Conservation (phyloP, 1,139 yeast genomes). For the Barnettozyma hawaiiensis region DNA sequence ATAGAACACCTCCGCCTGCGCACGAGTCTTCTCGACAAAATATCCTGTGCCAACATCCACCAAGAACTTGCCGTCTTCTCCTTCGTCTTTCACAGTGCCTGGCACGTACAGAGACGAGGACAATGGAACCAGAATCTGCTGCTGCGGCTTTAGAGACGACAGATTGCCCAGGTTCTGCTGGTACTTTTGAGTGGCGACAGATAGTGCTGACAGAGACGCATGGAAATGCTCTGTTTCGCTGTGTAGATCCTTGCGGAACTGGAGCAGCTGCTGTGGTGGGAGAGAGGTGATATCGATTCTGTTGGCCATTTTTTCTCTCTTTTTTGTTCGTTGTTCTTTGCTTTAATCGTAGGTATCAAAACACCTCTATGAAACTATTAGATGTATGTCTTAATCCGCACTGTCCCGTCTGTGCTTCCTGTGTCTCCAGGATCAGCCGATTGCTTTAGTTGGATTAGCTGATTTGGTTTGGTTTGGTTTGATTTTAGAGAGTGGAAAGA, state of each 20-base stretch:
- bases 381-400: no score
- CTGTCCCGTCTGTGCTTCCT: no score
- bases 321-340: no score
- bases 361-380: no score
- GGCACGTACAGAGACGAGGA: conserved; percentile 88
- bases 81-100: conserved; percentile 47
- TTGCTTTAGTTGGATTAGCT: no score
- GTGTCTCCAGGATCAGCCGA: no score
- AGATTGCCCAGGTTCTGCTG: conserved; percentile 61
- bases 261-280: conserved; percentile 77
- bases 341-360: no score
- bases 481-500: not conserved
- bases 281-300: conserved; percentile 58
- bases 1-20: conserved; percentile 69
- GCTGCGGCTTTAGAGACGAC: conserved; percentile 40
- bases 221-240: conserved; percentile 82
- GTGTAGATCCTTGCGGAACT: conserved; percentile 78
- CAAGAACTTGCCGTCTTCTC: conserved; percentile 58
- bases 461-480: not conserved
- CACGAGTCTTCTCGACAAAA: conserved; percentile 71
- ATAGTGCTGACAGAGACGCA: conserved; percentile 77
- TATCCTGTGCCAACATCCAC: conserved; percentile 98
- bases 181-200: conserved; percentile 78
- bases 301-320: not conserved
- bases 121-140: conserved; percentile 72